Evolutionary conservation across 306 rosid species (phyloP).

Genomic region (Abrus pulchellus): DNA sequence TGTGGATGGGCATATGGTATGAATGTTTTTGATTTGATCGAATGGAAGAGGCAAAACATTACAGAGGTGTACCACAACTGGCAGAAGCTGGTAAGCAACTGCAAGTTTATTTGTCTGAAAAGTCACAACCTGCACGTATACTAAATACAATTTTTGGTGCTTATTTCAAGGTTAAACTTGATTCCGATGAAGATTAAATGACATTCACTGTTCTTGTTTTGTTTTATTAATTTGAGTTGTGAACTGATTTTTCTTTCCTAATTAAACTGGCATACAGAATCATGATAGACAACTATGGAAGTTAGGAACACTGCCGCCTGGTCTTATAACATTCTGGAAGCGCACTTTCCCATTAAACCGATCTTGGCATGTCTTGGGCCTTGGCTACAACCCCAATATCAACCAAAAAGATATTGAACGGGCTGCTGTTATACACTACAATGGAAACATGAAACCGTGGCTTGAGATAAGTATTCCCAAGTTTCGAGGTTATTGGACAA

Average conservation of each 20-base stretch:
- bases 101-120: background rate
- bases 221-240: slow-evolving; percentile 26
- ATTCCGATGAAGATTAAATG: background rate
- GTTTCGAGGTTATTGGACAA: slow-evolving; percentile 81
- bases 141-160: background rate
- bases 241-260: slow-evolving; percentile 37
- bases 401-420: slow-evolving; percentile 71
- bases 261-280: slow-evolving; percentile 61
- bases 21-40: slow-evolving; percentile 90
- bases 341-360: slow-evolving; percentile 73
- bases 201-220: slow-evolving; percentile 3
- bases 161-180: background rate
- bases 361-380: slow-evolving; percentile 89
- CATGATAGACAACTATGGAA: slow-evolving; percentile 93
- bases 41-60: slow-evolving; percentile 95
- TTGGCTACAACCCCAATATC: slow-evolving; percentile 81
- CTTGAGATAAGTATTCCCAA: slow-evolving; percentile 91
- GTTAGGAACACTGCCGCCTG: slow-evolving; percentile 96
- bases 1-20: slow-evolving; percentile 99
- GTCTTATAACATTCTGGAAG: slow-evolving; percentile 95
- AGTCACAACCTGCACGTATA: background rate
- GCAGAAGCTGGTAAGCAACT: slow-evolving; percentile 89
- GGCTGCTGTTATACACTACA: slow-evolving; percentile 89
- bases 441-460: slow-evolving; percentile 98
- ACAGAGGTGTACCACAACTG: slow-evolving; percentile 91